phyloP scores from a whole-genome alignment of 177 flowering plant species.

The Vitis hybrid region DNA sequence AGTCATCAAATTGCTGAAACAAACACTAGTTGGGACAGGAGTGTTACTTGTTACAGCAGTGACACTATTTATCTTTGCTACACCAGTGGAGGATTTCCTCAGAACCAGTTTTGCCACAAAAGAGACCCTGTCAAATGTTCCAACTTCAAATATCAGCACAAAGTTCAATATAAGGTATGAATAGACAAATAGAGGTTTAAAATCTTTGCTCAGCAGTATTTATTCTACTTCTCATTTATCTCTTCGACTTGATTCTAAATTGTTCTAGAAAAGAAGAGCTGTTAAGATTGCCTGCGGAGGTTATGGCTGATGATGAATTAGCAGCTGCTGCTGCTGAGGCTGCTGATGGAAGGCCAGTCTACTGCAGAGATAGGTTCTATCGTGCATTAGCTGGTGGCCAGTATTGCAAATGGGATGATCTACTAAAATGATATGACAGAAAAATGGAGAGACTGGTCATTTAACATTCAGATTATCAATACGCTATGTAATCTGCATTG shows the following conservation, averaged over 20 bases:
- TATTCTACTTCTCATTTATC: not conserved
- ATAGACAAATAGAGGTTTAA: not conserved
- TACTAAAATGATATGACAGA: conserved; percentile 39
- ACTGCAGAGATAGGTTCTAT: conserved; percentile 88
- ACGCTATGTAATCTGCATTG: conserved; percentile 1
- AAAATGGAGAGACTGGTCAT: not conserved
- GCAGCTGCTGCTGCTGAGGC: conserved; percentile 97
- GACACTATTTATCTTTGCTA: conserved; percentile 64
- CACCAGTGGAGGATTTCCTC: conserved; percentile 73
- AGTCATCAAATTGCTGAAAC: conserved; percentile 85
- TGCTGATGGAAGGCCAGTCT: conserved; percentile 97
- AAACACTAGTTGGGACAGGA: conserved; percentile 88
- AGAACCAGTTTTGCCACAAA: conserved; percentile 31
- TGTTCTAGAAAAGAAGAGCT: conserved; percentile 69
- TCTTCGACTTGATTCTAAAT: conserved; percentile 1
- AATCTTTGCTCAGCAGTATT: not conserved
- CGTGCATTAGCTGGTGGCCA: conserved; percentile 98
- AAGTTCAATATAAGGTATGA: conserved; percentile 59
- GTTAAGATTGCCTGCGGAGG: conserved; percentile 71
- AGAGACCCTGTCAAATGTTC: conserved; percentile 28
- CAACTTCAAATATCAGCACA: conserved; percentile 34
- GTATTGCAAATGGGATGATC: conserved; percentile 98
- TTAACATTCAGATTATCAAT: not conserved
- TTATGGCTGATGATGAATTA: conserved; percentile 78
- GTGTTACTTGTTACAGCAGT: conserved; percentile 71